These are phyloP conservation scores for Eucalyptus fibrosa DNA, from an alignment of 345 rosid genomes.

Conservation along the genomic window DNA sequence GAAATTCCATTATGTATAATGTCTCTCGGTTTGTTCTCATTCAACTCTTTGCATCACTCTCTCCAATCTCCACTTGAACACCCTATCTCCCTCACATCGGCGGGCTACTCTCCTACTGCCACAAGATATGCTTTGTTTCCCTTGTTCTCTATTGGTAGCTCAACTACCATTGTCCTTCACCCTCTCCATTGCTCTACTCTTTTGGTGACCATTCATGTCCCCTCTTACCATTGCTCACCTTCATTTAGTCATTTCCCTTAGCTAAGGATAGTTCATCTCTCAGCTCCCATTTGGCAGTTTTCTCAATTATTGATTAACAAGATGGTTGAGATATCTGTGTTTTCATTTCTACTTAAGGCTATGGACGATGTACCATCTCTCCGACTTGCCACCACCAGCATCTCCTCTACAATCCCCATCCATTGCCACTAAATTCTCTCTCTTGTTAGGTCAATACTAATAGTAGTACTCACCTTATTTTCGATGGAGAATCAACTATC, in stretches of 20 bases:
- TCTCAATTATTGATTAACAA: neutral
- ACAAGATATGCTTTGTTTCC: neutral
- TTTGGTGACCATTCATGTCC: neutral
- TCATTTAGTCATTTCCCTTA: neutral
- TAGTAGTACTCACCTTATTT: neutral
- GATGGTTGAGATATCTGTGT: neutral
- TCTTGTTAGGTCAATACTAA: neutral
- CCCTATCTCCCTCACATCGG: neutral
- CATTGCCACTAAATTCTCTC: neutral
- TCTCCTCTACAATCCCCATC: neutral
- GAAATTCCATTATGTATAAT: neutral
- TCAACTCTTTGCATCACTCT: neutral
- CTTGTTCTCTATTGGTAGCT: neutral
- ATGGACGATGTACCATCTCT: neutral
- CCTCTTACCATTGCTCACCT: neutral
- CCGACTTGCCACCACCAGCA: neutral
- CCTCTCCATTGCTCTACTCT: neutral
- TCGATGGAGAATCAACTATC: neutral
- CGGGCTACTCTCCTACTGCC: neutral
- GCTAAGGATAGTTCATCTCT: neutral
- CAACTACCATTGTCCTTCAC: neutral
- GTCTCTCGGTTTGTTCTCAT: neutral
- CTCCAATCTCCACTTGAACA: neutral
- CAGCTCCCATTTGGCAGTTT: neutral
- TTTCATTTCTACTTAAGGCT: neutral